These are phyloP conservation scores for Dactylonectria macrodidyma DNA, from an alignment of 2,329 filamentous ascomycete genomes.

Conservation along the genomic window DNA sequence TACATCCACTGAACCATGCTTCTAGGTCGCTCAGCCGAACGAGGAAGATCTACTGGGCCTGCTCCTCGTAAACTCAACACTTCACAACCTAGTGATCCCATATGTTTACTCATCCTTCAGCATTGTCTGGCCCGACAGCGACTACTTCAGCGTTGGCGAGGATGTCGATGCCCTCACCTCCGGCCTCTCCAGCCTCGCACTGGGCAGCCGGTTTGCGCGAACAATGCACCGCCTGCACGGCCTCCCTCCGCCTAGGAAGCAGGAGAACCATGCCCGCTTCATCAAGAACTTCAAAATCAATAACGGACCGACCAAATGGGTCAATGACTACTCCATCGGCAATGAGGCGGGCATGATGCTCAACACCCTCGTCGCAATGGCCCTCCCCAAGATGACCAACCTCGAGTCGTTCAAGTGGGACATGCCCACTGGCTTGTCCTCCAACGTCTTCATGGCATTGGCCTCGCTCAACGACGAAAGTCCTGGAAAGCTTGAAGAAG, in stretches of 20 bases:
- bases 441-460: constrained; percentile 35
- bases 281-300: constrained; percentile 32
- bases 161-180: constrained; percentile 32
- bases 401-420: constrained; percentile 36
- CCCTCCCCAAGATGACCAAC: constrained; percentile 34
- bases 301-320: constrained; percentile 29
- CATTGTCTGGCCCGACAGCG: constrained; percentile 29
- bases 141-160: constrained; percentile 14
- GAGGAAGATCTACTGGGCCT: constrained; percentile 25
- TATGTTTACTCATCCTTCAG: constrained; percentile 29
- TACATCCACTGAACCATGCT: constrained; percentile 5
- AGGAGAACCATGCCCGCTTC: constrained; percentile 26
- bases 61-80: constrained; percentile 28
- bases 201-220: constrained; percentile 29
- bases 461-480: constrained; percentile 27
- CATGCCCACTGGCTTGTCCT: constrained; percentile 35
- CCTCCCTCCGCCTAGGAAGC: constrained; percentile 13
- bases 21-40: constrained; percentile 27
- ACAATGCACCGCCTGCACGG: constrained; percentile 32
- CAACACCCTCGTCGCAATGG: constrained; percentile 34
- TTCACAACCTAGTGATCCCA: constrained; percentile 29
- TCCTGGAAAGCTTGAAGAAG: constrained; percentile 22
- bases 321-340: constrained; percentile 26
- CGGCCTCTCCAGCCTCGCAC: constrained; percentile 29
- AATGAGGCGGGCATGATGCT: constrained; percentile 34